Evolutionary conservation across 2,329 filamentous ascomycete species (phyloP).

Genomic region (Beauveria sp.): DNA sequence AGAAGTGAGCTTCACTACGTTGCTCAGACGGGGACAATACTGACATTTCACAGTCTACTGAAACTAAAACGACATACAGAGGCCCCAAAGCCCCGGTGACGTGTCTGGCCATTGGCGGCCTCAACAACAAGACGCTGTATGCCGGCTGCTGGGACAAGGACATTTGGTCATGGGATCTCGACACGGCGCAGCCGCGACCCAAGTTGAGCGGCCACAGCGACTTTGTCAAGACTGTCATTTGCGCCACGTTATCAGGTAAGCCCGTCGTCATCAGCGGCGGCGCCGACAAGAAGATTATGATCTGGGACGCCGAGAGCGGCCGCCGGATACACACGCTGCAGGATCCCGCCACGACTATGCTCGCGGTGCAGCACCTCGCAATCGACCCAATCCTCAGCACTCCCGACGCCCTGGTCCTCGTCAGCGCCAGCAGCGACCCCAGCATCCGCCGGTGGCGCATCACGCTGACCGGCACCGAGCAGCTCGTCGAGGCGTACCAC

Average conservation of each 20-base stretch:
- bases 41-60: slow-evolving; percentile 21
- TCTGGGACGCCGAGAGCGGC: slow-evolving; percentile 70
- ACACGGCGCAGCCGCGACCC: slow-evolving; percentile 44
- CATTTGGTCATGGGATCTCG: slow-evolving; percentile 76
- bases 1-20: slow-evolving; percentile 47
- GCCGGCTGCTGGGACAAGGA: slow-evolving; percentile 93
- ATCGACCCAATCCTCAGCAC: slow-evolving; percentile 60
- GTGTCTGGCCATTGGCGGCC: slow-evolving; percentile 59
- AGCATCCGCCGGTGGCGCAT: slow-evolving; percentile 74
- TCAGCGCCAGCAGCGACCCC: slow-evolving; percentile 74
- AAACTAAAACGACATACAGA: slow-evolving; percentile 44
- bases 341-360: slow-evolving; percentile 61
- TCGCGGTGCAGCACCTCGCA: slow-evolving; percentile 72
- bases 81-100: slow-evolving; percentile 77
- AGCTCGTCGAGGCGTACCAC: slow-evolving; percentile 42
- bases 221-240: slow-evolving; percentile 79
- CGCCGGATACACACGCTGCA: slow-evolving; percentile 67
- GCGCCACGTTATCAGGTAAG: slow-evolving; percentile 51
- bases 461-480: slow-evolving; percentile 41
- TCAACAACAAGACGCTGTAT: slow-evolving; percentile 55
- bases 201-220: slow-evolving; percentile 74
- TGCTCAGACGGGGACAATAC: not conserved
- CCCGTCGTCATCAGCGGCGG: slow-evolving; percentile 66
- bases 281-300: slow-evolving; percentile 70
- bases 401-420: slow-evolving; percentile 47